Base-by-base conservation (phyloP, 2,329 filamentous ascomycete species). In the Aspergillus brasiliensis region DNA sequence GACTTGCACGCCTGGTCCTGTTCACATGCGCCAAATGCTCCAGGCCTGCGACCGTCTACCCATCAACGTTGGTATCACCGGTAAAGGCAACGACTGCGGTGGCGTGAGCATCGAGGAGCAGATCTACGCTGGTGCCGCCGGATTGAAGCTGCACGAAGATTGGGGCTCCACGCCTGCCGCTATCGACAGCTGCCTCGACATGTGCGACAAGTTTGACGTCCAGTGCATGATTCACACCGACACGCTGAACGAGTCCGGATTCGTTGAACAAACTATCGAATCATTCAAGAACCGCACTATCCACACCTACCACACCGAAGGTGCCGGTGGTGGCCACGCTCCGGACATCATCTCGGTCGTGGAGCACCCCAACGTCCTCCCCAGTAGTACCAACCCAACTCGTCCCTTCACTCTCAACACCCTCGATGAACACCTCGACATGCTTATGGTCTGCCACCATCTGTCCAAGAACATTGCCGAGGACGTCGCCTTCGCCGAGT, bases 361-460 rank as follows among this genome's bases (percentile, higher is more conserved):
- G 10, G 92, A 96, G 75, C 89, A 93, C 70, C 78, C 86, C 51
- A 95, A 98, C 72, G 92, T 98, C 2, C 84, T 98, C 0, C 94
- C 94, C 0, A 92, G 89, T 5, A 94, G 89, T 49, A 98, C 94
- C 0, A 98, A 97, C 74, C 94, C 94, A 0, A 98, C 94, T 1
- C 84, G 93, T 2, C 94, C 94, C 0, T 97, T 88, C 77, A 98
- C 94, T 1, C 83, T 84, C 65, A 97, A 98, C 80, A 98, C 94
- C 0, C 84, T 98, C 0, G 94, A 97, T 72, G 94, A 98, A 77
- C 94, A 98, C 78, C 85, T 97, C 13, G 94, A 98, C 79, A 98
- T 98, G 94, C 81, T 97, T 49, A 97, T 97, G 94, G 92, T 97
- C 38, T 98, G 94, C 81, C 94, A 98, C 76, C 94, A 98, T 72